These are phyloP conservation scores for Rhinocladiella similis DNA, from an alignment of 2,329 filamentous ascomycete genomes.

Conservation along the genomic window DNA sequence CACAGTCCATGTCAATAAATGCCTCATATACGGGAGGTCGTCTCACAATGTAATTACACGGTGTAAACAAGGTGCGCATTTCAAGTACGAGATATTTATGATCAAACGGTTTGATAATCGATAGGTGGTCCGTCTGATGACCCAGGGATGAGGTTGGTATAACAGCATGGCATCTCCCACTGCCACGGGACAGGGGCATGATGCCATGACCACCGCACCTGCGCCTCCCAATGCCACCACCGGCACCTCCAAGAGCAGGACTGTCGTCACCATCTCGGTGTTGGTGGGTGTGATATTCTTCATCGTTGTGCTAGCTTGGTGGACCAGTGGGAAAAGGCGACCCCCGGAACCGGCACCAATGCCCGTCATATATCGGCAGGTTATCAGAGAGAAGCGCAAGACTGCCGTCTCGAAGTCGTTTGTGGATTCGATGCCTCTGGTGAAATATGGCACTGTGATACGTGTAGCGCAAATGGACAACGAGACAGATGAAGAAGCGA, in stretches of 20 bases:
- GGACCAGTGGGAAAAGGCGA: neutral
- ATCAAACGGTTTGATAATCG: neutral
- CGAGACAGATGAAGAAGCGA: neutral
- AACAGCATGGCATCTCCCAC: neutral
- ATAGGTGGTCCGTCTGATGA: neutral
- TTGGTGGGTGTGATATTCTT: constrained; percentile 1
- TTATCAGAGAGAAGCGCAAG: neutral
- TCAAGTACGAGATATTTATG: neutral
- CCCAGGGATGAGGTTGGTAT: neutral
- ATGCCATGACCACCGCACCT: constrained; percentile 7
- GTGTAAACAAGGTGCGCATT: neutral
- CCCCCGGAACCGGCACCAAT: neutral
- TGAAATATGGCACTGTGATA: neutral
- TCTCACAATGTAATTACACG: neutral
- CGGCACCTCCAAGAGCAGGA: neutral
- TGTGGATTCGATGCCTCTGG: neutral
- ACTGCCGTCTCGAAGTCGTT: neutral
- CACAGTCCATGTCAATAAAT: neutral
- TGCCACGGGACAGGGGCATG: neutral
- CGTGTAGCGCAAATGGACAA: neutral
- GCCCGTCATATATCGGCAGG: neutral
- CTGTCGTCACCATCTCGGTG: constrained; percentile 5
- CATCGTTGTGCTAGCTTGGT: constrained; percentile 4
- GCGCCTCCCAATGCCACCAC: neutral
- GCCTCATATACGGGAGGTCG: neutral